Evolutionary conservation across 768 basidiomycete genomes (phyloP), one percentile per base, ranked within the genome.

Genomic region (Lanmaoa pseudosensibilis): DNA sequence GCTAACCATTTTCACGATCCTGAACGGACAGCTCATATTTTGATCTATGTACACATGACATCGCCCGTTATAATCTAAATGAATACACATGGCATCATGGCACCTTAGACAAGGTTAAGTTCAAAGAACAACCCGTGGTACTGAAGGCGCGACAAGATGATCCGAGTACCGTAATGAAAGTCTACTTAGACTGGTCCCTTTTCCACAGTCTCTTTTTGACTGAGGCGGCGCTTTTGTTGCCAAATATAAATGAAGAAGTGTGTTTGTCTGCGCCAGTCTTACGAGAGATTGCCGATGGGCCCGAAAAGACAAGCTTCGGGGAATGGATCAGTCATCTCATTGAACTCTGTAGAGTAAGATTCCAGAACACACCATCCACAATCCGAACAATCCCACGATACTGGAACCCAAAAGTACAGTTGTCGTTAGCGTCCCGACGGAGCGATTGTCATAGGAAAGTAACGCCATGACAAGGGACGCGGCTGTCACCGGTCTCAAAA

Each of bases 241-340:
- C 83, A 66, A 93, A 93, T 21, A 92, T 74, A 70, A 92, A 92
- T 5, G 84, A 66, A 16, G 89, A 91, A 5, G 90, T 93, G 58
- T 82, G 83, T 65, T 92, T 92, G 73, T 92, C 89, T 19, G 89
- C 86, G 18, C 90, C 91, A 6, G 90, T 92, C 62, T 82, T 87
- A 67, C 81, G 83, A 33, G 89, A 90, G 46, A 81, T 69, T 38
- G 74, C 67, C 25, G 78, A 75, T 13, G 86, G 77, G 25, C 79
- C 78, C 39, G 82, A 79, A 65, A 92, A 90, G 48, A 84, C 65
- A 46, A 86, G 77, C 87, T 89, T 62, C 30, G 56, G 48, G 23
- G 37, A 52, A 50, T 38, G 56, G 19, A 55, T 55, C 49, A 50
- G 57, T 69, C 55, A 58, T 41, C 46, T 50, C 12, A 38, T 32